A percentile compares a stretch with the other conserved stretches of the same genome.
Conservation (phyloP, 2,329 filamentous ascomycete genomes). For the Penicillium concentricum region DNA sequence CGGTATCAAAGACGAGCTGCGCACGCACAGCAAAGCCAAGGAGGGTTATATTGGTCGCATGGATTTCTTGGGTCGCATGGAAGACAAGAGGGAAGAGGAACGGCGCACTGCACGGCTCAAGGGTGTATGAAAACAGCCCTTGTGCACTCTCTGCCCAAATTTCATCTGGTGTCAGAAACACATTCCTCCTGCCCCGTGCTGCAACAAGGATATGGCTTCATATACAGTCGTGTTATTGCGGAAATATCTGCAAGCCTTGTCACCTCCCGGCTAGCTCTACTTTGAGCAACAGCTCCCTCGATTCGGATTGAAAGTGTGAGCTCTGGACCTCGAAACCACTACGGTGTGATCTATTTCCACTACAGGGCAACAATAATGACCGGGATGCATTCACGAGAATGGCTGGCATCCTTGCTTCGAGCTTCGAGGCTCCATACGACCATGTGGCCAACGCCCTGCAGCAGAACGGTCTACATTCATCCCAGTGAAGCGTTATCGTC, state of each 20-base stretch:
- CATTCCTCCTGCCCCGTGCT: background rate
- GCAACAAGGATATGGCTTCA: background rate
- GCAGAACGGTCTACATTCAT: background rate
- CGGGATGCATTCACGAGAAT: background rate
- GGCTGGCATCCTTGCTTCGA: background rate
- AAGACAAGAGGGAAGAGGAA: constrained; percentile 57
- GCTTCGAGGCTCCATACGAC: background rate
- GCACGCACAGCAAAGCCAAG: constrained; percentile 61
- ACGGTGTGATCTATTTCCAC: background rate
- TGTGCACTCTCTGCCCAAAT: background rate
- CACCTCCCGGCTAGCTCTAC: background rate
- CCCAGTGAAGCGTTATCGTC: background rate
- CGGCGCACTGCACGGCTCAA: constrained; percentile 52
- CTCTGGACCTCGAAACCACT: background rate
- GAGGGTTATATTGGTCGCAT: constrained; percentile 61
- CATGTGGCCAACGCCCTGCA: background rate
- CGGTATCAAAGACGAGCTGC: constrained; percentile 61
- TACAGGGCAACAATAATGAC: background rate
- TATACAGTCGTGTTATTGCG: background rate
- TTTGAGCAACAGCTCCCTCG: background rate
- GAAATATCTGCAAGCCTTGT: background rate
- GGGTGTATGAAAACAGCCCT: constrained; percentile 25
- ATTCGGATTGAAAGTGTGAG: background rate
- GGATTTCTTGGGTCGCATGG: constrained; percentile 61
- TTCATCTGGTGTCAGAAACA: background rate